A percentile compares a stretch with the other conserved stretches of the same genome.
Conservation (phyloP, 768 basidiomycete species). For the Chalciporus chontae region DNA sequence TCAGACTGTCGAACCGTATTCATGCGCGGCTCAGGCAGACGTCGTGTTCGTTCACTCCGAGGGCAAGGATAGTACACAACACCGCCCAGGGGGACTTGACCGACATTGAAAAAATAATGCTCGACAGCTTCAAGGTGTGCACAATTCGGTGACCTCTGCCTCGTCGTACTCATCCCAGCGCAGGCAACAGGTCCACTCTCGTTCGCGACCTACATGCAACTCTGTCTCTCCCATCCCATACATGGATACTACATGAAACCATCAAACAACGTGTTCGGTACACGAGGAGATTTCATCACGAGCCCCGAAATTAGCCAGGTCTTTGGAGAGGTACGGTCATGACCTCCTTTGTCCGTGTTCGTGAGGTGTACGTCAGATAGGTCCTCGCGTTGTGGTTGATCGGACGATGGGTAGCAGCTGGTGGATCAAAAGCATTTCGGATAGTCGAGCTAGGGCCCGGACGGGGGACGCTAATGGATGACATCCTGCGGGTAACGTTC, state of each 20-base stretch:
- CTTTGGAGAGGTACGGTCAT: conserved; percentile 85
- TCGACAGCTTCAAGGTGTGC: conserved; percentile 68
- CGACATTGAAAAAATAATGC: conserved; percentile 60
- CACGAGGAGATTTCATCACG: conserved; percentile 90
- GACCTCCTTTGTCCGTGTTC: neutral
- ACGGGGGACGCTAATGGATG: conserved; percentile 86
- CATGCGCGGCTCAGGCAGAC: conserved; percentile 5
- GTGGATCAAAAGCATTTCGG: conserved; percentile 49
- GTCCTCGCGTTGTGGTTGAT: conserved; percentile 85
- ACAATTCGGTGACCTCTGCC: neutral
- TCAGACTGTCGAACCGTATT: neutral
- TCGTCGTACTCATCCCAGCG: neutral
- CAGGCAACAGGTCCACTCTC: conserved; percentile 89
- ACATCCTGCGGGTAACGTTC: conserved; percentile 69
- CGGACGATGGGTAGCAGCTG: conserved; percentile 64
- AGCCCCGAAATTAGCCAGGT: conserved; percentile 95
- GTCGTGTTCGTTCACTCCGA: neutral
- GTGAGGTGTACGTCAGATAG: conserved; percentile 40
- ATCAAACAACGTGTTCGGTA: conserved; percentile 73
- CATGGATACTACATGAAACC: conserved; percentile 90
- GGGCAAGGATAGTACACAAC: neutral
- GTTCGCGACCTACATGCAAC: conserved; percentile 86
- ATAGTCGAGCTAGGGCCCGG: conserved; percentile 94
- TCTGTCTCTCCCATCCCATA: conserved; percentile 85
- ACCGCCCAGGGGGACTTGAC: conserved; percentile 26